phyloP scores from a whole-genome alignment of 2,329 filamentous ascomycete genomes.

The Penicillium sp. region DNA sequence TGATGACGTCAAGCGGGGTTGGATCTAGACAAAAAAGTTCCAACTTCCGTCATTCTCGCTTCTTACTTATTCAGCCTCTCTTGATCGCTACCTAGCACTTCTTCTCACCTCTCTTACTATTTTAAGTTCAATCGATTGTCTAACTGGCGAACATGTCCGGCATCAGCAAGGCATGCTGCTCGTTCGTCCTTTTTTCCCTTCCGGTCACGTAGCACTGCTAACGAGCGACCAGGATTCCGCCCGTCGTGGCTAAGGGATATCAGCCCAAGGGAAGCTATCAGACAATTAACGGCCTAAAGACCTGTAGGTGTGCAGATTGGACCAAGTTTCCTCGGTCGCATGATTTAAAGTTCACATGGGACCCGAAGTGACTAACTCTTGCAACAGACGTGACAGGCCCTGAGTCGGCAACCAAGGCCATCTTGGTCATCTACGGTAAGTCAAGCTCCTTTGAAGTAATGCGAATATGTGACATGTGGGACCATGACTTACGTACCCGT shows the following conservation, averaged over 20 bases:
- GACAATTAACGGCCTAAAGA: conserved; percentile 60
- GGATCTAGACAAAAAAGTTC: background rate
- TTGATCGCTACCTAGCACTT: background rate
- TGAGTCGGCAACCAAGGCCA: conserved; percentile 54
- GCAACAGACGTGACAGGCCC: conserved; percentile 55
- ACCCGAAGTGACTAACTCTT: background rate
- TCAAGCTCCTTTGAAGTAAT: background rate
- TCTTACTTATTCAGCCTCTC: background rate
- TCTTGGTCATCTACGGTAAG: conserved; percentile 55
- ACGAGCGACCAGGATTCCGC: conserved; percentile 36
- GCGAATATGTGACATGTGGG: background rate
- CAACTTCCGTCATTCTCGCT: background rate
- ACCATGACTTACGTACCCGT: background rate
- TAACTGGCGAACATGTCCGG: conserved; percentile 36
- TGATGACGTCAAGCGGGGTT: conserved; percentile 22
- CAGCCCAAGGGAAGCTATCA: conserved; percentile 59
- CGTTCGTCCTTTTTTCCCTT: conserved; percentile 32
- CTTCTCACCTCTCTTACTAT: conserved; percentile 4
- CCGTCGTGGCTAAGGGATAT: conserved; percentile 48
- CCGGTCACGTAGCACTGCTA: background rate
- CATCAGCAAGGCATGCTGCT: conserved; percentile 47
- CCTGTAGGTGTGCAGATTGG: conserved; percentile 43
- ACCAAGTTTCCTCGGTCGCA: background rate
- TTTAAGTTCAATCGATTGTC: conserved; percentile 13
- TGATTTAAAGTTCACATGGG: background rate